phyloP scores from a whole-genome alignment of 2,329 filamentous ascomycete genomes.

The Raffaelea ambrosiae region DNA sequence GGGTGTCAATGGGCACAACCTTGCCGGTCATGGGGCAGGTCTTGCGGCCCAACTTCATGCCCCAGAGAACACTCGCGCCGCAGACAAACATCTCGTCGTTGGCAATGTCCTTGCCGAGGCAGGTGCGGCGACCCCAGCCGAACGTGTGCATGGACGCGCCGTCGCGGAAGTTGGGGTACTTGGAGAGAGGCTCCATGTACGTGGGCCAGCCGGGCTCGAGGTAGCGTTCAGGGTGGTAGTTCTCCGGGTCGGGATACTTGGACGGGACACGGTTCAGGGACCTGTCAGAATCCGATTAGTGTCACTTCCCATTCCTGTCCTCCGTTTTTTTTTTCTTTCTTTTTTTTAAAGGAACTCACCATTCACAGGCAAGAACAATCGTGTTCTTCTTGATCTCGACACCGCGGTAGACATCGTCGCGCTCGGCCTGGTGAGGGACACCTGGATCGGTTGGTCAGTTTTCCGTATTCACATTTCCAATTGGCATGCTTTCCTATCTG shows the following conservation, averaged over 20 bases:
- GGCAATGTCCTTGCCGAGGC: constrained; percentile 53
- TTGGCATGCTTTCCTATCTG: constrained; percentile 16
- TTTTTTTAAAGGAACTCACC: constrained; percentile 25
- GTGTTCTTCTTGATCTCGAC: constrained; percentile 40
- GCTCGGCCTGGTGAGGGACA: constrained; percentile 40
- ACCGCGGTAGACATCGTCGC: constrained; percentile 35
- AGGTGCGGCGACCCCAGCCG: constrained; percentile 55
- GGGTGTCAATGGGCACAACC: constrained; percentile 34
- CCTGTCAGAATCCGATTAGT: constrained; percentile 30
- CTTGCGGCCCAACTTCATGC: constrained; percentile 33
- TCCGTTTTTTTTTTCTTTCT: neutral
- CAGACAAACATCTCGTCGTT: constrained; percentile 49
- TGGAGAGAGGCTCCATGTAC: constrained; percentile 54
- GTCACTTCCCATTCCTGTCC: neutral
- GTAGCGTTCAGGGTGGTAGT: constrained; percentile 54
- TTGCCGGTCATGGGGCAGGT: constrained; percentile 32
- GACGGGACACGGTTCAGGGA: constrained; percentile 48
- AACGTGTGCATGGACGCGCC: constrained; percentile 53
- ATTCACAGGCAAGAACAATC: constrained; percentile 41
- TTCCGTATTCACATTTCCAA: neutral
- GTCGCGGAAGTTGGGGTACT: constrained; percentile 54
- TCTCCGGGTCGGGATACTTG: constrained; percentile 56
- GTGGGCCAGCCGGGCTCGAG: constrained; percentile 55
- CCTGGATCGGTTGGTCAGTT: constrained; percentile 25
- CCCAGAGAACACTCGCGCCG: constrained; percentile 40